Base-by-base conservation (phyloP, 2,329 filamentous ascomycete species). In the Aspergillus neotritici region DNA sequence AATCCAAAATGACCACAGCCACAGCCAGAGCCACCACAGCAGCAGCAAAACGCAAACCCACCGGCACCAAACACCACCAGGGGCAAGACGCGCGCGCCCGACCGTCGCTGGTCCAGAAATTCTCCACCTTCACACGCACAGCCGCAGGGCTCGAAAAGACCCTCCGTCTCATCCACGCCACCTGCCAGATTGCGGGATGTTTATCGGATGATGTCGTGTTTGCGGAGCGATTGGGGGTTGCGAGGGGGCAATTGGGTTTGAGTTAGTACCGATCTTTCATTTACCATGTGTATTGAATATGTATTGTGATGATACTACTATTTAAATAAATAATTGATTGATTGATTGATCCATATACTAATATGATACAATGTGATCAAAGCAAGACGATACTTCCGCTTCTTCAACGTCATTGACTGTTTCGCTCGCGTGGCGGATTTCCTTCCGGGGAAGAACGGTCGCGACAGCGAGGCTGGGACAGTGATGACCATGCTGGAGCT, bases 371-470 rank as follows among this genome's bases (percentile, higher is more conserved):
- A 16, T 4, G 42, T 33, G 28, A 44, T 6, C 34, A 75, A n/a
- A 25, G 73, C 67, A 25, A 74, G 85, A 31, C 77, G 83, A 15
- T 81, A 78, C 63, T 75, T 87, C 58, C 79, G 85, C 10, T 68
- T 85, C 44, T 84, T 86, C 60, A 80, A 82, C 55, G 87, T 83
- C 59, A 64, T 85, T 40, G 78, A 80, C 35, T 74, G 72, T 37
- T 82, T 86, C 52, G 59, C 69, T 16, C 60, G 67, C 2, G 77
- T 80, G 1, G 74, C 72, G 57, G 56, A 59, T 3, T 25, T 78
- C 71, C 52, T 62, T 11, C 34, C 46, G 31, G 48, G 49, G n/a
- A 31, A 49, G 15, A 50, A 50, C n/a, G 12, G 32, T 11, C 15
- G 34, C 1, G 52, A 52, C 13, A 5, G 21, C 3, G 21, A 25